A percentile compares a stretch with the other conserved stretches of the same genome.
Conservation (phyloP, 495 filamentous ascomycete genomes). For the Penicillium goetzii region DNA sequence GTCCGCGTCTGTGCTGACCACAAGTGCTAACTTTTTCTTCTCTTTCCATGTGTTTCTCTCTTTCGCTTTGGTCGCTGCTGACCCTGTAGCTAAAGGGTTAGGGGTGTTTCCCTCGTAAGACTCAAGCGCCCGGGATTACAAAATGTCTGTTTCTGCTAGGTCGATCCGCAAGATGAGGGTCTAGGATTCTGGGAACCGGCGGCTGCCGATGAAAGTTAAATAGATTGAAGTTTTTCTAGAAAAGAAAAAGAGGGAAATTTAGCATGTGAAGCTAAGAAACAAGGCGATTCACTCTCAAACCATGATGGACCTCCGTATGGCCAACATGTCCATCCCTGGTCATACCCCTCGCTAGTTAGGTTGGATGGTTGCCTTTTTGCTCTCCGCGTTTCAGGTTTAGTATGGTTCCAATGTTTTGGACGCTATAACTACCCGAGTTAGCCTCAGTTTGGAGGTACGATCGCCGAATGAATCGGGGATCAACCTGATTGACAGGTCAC, state of each 20-base stretch:
- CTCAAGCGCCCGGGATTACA: background rate
- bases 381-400: constrained; percentile 19
- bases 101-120: constrained; percentile 1
- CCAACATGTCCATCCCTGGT: background rate
- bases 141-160: constrained; percentile 9
- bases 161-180: constrained; percentile 5
- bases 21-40: background rate
- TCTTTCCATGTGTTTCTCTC: background rate
- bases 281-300: background rate
- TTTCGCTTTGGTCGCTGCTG: constrained; percentile 5
- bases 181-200: constrained; percentile 19
- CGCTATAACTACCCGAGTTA: background rate
- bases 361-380: constrained; percentile 3
- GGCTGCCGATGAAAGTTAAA: constrained; percentile 25
- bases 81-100: background rate
- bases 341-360: background rate
- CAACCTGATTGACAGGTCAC: constrained; percentile 1
- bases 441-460: constrained; percentile 7
- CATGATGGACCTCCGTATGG: background rate
- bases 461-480: constrained; percentile 6
- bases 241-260: constrained; percentile 3
- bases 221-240: constrained; percentile 25
- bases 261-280: constrained; percentile 20
- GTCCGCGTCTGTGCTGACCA: constrained; percentile 10
- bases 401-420: constrained; percentile 5